Conservation (phyloP, 2,329 filamentous ascomycete species). For the Aschersonia sp. region DNA sequence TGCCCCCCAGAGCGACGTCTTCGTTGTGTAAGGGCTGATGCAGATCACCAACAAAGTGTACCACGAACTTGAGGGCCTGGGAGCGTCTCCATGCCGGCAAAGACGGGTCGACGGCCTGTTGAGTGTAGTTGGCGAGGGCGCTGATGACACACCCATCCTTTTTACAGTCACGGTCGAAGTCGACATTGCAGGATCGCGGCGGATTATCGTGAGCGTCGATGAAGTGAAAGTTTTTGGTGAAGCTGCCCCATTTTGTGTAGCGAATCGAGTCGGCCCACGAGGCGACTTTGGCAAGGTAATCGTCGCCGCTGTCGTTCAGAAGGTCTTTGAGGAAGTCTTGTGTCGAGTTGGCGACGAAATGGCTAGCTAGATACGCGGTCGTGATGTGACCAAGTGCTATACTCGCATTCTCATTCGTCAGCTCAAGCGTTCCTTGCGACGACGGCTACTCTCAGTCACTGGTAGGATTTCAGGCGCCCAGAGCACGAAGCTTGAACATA, state of each 20-base stretch:
- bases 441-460: too few relatives aligned
- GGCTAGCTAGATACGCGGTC: conserved; percentile 47
- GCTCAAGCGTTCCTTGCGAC: not conserved
- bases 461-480: too few relatives aligned
- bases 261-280: conserved; percentile 55
- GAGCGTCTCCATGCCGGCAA: conserved; percentile 31
- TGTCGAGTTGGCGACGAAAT: conserved; percentile 43
- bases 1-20: conserved; percentile 50
- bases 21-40: conserved; percentile 57
- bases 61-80: conserved; percentile 51
- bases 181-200: conserved; percentile 40
- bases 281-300: conserved; percentile 49
- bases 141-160: conserved; percentile 46
- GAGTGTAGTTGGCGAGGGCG: conserved; percentile 47
- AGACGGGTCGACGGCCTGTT: conserved; percentile 30
- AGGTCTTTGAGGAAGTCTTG: conserved; percentile 41
- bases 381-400: conserved; percentile 50
- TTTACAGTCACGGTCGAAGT: conserved; percentile 47
- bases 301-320: conserved; percentile 35
- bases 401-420: not conserved
- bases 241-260: conserved; percentile 48
- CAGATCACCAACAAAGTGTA: conserved; percentile 57
- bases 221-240: conserved; percentile 50
- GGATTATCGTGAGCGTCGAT: conserved; percentile 54
- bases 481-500: conserved; percentile 11